phyloP scores from a whole-genome alignment of 169 alveolate genomes.

The Plasmodium ovale region DNA sequence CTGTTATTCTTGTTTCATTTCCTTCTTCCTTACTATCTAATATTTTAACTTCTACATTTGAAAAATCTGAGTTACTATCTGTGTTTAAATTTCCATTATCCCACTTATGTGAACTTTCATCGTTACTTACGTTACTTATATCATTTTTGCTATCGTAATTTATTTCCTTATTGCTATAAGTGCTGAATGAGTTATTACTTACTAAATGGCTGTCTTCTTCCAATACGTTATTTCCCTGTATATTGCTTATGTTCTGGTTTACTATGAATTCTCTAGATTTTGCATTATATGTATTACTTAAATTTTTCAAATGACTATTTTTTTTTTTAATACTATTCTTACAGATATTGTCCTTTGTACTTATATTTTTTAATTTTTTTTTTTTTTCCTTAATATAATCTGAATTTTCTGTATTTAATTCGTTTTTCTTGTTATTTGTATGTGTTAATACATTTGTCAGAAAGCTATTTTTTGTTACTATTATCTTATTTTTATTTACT shows the following conservation, averaged over 20 bases:
- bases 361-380: conserved; percentile 3
- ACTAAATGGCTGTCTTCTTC: not conserved
- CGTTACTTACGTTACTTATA: conserved; percentile 2
- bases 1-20: not conserved
- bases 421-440: not conserved
- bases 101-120: conserved; percentile 21
- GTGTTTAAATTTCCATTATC: conserved; percentile 15
- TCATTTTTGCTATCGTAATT: conserved; percentile 1
- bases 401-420: not conserved
- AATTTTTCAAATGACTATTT: conserved; percentile 41
- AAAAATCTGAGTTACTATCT: conserved; percentile 35
- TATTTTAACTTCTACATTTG: conserved; percentile 30
- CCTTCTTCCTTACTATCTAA: conserved; percentile 10
- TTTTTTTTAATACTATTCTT: conserved; percentile 7
- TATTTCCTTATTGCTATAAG: conserved; percentile 2
- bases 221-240: conserved; percentile 2
- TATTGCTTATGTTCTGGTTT: not conserved
- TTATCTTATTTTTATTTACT: conserved; percentile 2
- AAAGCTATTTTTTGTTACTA: conserved; percentile 37
- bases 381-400: conserved; percentile 8
- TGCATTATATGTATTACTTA: not conserved
- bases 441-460: conserved; percentile 14
- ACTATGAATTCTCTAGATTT: not conserved
- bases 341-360: not conserved
- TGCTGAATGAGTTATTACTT: not conserved